Evolutionary conservation across 371 early-diverging fungal genomes (phyloP).

Genomic region (Nosema muscidifuracis): DNA sequence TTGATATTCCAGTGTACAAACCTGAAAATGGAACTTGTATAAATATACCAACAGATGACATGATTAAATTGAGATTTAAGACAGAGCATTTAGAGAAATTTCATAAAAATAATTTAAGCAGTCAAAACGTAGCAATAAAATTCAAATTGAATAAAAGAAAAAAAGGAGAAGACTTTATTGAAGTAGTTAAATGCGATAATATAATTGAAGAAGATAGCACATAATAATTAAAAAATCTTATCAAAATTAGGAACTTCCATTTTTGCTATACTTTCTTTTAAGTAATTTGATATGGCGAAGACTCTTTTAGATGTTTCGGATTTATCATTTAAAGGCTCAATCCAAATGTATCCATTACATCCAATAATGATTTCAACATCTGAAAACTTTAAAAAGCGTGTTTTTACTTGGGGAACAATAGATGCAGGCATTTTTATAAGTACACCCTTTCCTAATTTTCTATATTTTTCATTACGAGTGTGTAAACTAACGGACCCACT

Average conservation of each 20-base stretch:
- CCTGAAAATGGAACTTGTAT: constrained; percentile 47
- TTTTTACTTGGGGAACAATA: constrained; percentile 22
- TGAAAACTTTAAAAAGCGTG: constrained; percentile 51
- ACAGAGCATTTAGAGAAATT: constrained; percentile 20
- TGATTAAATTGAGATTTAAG: constrained; percentile 23
- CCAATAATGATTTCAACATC: constrained; percentile 84
- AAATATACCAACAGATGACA: constrained; percentile 35
- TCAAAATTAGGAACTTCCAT: neutral
- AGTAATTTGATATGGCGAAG: neutral
- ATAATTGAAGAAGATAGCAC: neutral
- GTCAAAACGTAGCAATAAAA: constrained; percentile 5
- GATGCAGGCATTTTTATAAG: constrained; percentile 40
- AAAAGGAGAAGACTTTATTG: neutral
- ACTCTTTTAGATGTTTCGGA: neutral
- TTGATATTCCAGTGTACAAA: constrained; percentile 36
- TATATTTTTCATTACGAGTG: constrained; percentile 85
- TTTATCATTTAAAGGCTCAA: neutral
- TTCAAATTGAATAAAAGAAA: constrained; percentile 12
- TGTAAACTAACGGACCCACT: constrained; percentile 83
- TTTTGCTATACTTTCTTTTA: constrained; percentile 1
- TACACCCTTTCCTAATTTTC: constrained; percentile 67
- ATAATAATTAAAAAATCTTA: constrained; percentile 9
- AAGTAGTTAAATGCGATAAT: neutral
- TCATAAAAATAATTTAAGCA: constrained; percentile 10
- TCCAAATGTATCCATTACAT: constrained; percentile 86